Conservation (phyloP, 2,329 filamentous ascomycete genomes). For the Pseudocercospora ulei region DNA sequence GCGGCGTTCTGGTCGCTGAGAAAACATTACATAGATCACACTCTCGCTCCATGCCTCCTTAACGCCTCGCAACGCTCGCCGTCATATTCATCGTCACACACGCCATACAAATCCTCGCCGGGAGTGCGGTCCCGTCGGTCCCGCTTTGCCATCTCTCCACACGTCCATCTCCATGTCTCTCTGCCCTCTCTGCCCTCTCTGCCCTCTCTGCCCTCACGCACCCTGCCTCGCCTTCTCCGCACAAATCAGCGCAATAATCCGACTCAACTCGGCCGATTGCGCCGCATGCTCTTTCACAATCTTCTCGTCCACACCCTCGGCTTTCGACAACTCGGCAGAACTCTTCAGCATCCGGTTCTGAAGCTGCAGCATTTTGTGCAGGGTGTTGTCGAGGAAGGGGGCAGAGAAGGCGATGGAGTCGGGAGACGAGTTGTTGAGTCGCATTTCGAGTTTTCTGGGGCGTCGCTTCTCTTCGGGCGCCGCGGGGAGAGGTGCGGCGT, state of each 20-base stretch:
- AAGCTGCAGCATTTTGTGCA: constrained; percentile 43
- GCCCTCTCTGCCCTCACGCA: too few relatives aligned
- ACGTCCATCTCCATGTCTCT: too few relatives aligned
- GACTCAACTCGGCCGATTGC: constrained; percentile 42
- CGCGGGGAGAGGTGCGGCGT: constrained; percentile 19
- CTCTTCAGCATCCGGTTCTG: constrained; percentile 45
- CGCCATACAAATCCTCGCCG: too few relatives aligned
- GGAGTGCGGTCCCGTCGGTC: too few relatives aligned
- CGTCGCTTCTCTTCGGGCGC: constrained; percentile 35
- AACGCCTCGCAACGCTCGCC: too few relatives aligned
- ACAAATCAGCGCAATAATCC: constrained; percentile 46
- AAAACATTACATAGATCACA: too few relatives aligned
- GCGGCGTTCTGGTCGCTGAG: too few relatives aligned
- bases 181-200: too few relatives aligned
- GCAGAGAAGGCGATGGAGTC: constrained; percentile 44
- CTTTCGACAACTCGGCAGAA: constrained; percentile 41
- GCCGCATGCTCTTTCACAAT: constrained; percentile 44
- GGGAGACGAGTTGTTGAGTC: constrained; percentile 35
- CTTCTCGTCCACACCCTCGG: constrained; percentile 40
- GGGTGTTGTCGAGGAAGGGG: constrained; percentile 46
- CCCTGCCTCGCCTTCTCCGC: constrained; percentile 46
- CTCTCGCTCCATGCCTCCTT: too few relatives aligned
- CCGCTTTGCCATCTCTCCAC: too few relatives aligned
- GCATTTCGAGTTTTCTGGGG: constrained; percentile 45
- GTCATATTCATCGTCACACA: too few relatives aligned